These are phyloP conservation scores for Trametes versicolor DNA, from an alignment of 1,284 basidiomycete species.

Conservation along the genomic window DNA sequence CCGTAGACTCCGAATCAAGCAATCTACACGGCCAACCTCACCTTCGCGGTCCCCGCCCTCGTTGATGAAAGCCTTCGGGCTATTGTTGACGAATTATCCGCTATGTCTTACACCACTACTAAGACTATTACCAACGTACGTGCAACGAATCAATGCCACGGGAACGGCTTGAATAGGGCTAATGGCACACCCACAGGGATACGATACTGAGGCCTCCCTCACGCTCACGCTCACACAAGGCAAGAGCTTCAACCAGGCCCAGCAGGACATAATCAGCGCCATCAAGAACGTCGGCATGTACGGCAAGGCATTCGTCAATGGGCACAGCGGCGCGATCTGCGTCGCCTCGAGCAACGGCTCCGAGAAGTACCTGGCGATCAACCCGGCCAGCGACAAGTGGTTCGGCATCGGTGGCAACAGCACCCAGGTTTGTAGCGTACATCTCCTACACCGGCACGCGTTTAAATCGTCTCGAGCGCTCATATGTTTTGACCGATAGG, in stretches of 20 bases:
- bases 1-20: no score
- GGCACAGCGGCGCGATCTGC: conserved; percentile 14
- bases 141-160: no score
- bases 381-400: conserved; percentile 20
- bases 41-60: conserved; percentile 9
- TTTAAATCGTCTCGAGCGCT: background rate
- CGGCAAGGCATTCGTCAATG: conserved; percentile 15
- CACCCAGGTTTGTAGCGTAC: background rate
- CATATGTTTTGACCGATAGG: background rate
- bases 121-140: background rate
- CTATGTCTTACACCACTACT: background rate
- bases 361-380: conserved; percentile 21
- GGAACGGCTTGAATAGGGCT: background rate
- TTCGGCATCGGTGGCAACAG: conserved; percentile 2
- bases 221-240: conserved; percentile 11
- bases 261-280: conserved; percentile 9
- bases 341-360: background rate
- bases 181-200: conserved; percentile 8
- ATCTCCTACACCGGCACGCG: background rate
- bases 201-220: conserved; percentile 12
- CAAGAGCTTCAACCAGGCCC: conserved; percentile 19
- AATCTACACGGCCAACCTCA: conserved; percentile 19
- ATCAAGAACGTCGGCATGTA: conserved; percentile 10
- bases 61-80: conserved; percentile 7
- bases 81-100: background rate